Evolutionary conservation across 2,329 filamentous ascomycete species (phyloP).

Genomic region (Aspergillus udagawae): DNA sequence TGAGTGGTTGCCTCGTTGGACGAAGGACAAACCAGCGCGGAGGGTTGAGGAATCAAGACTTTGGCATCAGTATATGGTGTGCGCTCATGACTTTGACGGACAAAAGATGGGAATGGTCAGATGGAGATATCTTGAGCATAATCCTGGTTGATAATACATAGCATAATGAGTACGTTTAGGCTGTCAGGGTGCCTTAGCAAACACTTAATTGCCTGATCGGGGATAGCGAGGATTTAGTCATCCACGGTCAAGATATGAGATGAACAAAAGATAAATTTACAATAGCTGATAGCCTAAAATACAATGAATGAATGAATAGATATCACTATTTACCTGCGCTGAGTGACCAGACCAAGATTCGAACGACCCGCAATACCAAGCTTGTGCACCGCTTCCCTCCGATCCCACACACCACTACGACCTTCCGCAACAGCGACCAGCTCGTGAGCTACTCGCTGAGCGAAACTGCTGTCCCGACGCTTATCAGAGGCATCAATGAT

Average conservation of each 20-base stretch:
- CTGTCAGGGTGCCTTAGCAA: no score
- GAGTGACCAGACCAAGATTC: slow-evolving; percentile 52
- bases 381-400: slow-evolving; percentile 73
- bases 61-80: no score
- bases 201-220: background rate
- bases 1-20: no score
- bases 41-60: no score
- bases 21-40: no score
- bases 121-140: background rate
- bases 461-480: slow-evolving; percentile 69
- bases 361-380: slow-evolving; percentile 71
- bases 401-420: slow-evolving; percentile 77
- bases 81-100: background rate
- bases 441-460: slow-evolving; percentile 77
- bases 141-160: background rate
- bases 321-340: background rate
- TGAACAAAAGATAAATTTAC: background rate
- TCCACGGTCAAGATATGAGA: background rate
- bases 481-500: slow-evolving; percentile 81
- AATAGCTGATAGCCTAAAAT: background rate
- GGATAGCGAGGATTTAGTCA: background rate
- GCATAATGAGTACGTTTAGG: background rate
- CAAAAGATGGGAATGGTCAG: background rate
- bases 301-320: no score
- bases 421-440: slow-evolving; percentile 85